Evolutionary conservation across 352 stramenopile genomes (phyloP).

Genomic region (Globisporangium splendens): DNA sequence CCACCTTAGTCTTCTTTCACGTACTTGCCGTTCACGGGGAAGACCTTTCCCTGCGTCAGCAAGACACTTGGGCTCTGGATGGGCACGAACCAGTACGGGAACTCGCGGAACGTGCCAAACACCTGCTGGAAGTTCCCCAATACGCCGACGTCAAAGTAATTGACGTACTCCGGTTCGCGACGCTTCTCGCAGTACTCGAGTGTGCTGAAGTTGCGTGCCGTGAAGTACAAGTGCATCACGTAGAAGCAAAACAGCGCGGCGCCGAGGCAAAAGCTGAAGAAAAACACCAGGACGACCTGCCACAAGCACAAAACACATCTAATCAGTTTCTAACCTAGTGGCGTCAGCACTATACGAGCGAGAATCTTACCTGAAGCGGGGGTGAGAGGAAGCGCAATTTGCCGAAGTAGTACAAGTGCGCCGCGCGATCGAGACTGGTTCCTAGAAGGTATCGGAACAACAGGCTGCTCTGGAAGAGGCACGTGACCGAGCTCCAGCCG

Average conservation of each 20-base stretch:
- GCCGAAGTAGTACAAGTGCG: conserved; percentile 55
- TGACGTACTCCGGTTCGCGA: conserved; percentile 67
- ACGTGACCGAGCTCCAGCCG: conserved; percentile 63
- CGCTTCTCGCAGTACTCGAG: conserved; percentile 88
- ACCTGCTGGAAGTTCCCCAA: conserved; percentile 76
- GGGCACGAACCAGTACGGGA: conserved; percentile 73
- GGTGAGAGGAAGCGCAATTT: conserved; percentile 48
- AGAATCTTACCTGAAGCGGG: conserved; percentile 48
- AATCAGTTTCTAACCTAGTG: neutral
- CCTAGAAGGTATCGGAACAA: conserved; percentile 62
- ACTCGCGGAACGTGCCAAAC: conserved; percentile 56
- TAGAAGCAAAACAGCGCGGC: conserved; percentile 70
- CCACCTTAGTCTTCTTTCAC: conserved; percentile 41
- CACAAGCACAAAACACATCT: neutral
- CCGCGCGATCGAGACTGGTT: conserved; percentile 46
- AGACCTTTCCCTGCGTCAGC: conserved; percentile 36
- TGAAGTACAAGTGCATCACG: conserved; percentile 73
- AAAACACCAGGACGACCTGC: conserved; percentile 68
- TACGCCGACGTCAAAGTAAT: conserved; percentile 76
- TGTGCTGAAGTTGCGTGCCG: conserved; percentile 72
- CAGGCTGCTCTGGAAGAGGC: conserved; percentile 64
- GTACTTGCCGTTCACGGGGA: conserved; percentile 53
- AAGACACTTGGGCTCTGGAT: conserved; percentile 51
- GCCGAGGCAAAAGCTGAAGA: conserved; percentile 61
- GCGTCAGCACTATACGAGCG: neutral